Base-by-base conservation (phyloP, 495 filamentous ascomycete species). In the Penicillium ucsense region DNA sequence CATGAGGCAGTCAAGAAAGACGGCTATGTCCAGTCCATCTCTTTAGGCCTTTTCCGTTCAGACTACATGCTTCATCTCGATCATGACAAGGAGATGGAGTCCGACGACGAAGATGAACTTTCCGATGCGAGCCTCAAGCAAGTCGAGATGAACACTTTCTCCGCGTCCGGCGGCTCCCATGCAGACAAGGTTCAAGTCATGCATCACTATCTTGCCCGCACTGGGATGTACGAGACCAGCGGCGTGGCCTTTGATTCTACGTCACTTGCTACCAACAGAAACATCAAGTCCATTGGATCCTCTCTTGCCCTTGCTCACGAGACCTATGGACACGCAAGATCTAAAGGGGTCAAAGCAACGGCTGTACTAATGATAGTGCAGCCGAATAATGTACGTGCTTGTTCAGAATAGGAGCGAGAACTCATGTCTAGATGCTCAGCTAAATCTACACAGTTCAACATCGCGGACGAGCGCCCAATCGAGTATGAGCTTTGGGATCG, bases 71-170 rank as follows among this genome's bases (percentile, higher is more conserved):
- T 94, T 37, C 86, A 94, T 58, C 9, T 46, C 20, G 38, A 94
- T 58, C 9, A 43, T 20, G 38, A 34, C 8, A 42, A 35, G 12
- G 28, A 28, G 0, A 28, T 6, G 3, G 8, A 8, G 20, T 10
- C 47, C 3, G 10, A 35, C 6, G 47, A 41, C 12, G 36, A 30
- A 30, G 28, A 9, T 4, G 20, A 12, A 3, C 3, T 52, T 0
- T 47, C 37, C 10, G 41, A 49, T 40, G 46, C 44, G 4, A 71
- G 71, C 20, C 73, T 92, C 53, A 90, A 88, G 61, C 89, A 95
- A 64, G 86, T 95, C 30, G 89, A 94, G 58, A 91, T 95, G 70
- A 94, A 95, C 68, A 90, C 88, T 11, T 86, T 85, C 12, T 94
- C 88, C 2, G 91, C 90, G 47, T 86, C 85, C 3, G 88, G 88